Conservation (phyloP, 192 early-diverging fungal species). For the Dimargaris xerosporica region DNA sequence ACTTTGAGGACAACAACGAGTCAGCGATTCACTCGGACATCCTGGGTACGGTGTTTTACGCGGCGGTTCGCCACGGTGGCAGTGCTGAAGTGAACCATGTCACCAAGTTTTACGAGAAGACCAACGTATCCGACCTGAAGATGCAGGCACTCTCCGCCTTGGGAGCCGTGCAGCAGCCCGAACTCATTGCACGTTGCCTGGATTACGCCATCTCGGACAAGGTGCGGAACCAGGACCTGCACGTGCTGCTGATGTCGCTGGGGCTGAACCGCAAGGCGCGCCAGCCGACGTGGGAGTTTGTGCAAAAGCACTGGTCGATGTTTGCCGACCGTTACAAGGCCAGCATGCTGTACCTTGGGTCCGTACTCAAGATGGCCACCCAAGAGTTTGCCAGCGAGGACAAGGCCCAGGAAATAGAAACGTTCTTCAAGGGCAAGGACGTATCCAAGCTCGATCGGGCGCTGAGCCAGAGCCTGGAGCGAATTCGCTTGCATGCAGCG, state of each 20-base stretch:
- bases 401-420: constrained; percentile 41
- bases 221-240: constrained; percentile 60
- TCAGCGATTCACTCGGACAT: constrained; percentile 62
- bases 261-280: constrained; percentile 35
- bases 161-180: constrained; percentile 34
- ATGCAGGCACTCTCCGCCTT: constrained; percentile 46
- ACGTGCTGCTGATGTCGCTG: constrained; percentile 29
- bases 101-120: constrained; percentile 44
- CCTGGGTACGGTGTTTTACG: constrained; percentile 51
- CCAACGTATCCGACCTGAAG: constrained; percentile 48
- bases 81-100: constrained; percentile 43
- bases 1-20: constrained; percentile 42
- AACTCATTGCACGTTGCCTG: constrained; percentile 41
- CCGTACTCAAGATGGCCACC: constrained; percentile 46
- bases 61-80: constrained; percentile 47
- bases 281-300: constrained; percentile 47
- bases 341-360: constrained; percentile 43
- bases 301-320: constrained; percentile 41
- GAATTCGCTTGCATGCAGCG: constrained; percentile 36
- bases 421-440: constrained; percentile 34
- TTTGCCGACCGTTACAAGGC: constrained; percentile 44
- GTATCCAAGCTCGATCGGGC: constrained; percentile 36
- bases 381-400: constrained; percentile 37
- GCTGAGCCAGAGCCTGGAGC: constrained; percentile 58
- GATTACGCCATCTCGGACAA: constrained; percentile 44